These are phyloP conservation scores for Licmophora abbreviata DNA, from an alignment of 108 stramenopile species.

Conservation along the genomic window DNA sequence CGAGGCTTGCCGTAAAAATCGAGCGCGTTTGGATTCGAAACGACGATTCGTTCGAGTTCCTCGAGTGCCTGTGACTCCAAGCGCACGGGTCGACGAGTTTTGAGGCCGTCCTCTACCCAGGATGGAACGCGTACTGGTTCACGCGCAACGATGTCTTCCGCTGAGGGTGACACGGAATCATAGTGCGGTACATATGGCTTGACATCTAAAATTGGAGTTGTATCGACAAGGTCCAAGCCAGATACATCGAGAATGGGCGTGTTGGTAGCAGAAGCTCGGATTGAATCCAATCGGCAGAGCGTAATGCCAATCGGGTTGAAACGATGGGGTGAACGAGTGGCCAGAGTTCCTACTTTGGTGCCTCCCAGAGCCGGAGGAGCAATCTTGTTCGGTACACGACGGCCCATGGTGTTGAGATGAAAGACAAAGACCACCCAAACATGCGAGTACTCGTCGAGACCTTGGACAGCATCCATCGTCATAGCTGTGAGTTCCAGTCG, in stretches of 20 bases:
- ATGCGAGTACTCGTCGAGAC: conserved; percentile 80
- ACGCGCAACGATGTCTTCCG: not conserved
- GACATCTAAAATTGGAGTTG: conserved; percentile 91
- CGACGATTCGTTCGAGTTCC: conserved; percentile 30
- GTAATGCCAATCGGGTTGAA: conserved; percentile 93
- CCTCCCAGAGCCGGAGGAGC: conserved; percentile 81
- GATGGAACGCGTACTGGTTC: conserved; percentile 27
- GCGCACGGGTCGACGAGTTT: conserved; percentile 42
- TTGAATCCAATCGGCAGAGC: conserved; percentile 69
- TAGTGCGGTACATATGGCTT: conserved; percentile 88
- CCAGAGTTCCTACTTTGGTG: conserved; percentile 87
- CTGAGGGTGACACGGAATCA: conserved; percentile 38
- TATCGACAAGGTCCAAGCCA: conserved; percentile 88
- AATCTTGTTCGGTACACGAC: conserved; percentile 51
- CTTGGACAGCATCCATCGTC: conserved; percentile 44
- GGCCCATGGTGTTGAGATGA: conserved; percentile 87
- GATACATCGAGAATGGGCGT: conserved; percentile 53
- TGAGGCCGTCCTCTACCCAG: conserved; percentile 68
- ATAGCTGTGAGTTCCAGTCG: conserved; percentile 38
- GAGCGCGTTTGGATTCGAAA: conserved; percentile 21
- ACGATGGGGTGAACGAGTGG: conserved; percentile 95
- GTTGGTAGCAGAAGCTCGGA: conserved; percentile 15
- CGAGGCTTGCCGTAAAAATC: conserved; percentile 65
- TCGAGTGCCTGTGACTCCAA: conserved; percentile 31
- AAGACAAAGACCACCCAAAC: conserved; percentile 95